Percentiles rank a stretch among this genome's conserved stretches.
Evolutionary conservation across 2,329 filamentous ascomycete species (phyloP).

Genomic region (Xylariaceae sp.): DNA sequence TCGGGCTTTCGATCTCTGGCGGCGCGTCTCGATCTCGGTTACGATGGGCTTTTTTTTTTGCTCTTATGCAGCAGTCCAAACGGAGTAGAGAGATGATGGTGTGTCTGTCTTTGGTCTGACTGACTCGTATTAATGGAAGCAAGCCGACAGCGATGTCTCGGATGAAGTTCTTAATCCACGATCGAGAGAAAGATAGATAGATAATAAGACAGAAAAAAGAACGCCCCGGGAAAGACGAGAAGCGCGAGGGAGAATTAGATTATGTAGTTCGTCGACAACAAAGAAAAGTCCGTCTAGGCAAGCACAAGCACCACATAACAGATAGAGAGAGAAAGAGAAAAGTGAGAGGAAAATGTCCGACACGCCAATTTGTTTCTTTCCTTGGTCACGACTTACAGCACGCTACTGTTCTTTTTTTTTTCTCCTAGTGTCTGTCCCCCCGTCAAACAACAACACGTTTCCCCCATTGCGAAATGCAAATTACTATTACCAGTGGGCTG

Average conservation of each 20-base stretch:
- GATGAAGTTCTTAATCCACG: no score
- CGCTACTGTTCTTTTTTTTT: background rate
- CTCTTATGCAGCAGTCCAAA: background rate
- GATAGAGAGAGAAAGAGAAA: no score
- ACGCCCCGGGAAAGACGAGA: background rate
- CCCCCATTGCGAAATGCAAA: background rate
- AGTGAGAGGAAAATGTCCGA: background rate
- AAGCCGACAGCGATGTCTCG: background rate
- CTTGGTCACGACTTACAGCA: background rate
- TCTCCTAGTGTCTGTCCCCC: background rate
- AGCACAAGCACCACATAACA: background rate
- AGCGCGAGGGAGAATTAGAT: background rate
- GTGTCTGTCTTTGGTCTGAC: background rate
- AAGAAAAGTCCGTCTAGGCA: background rate
- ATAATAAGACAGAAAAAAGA: background rate
- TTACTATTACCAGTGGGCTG: background rate
- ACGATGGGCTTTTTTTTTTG: background rate
- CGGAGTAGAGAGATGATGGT: background rate
- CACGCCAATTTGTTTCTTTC: background rate
- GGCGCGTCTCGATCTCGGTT: background rate
- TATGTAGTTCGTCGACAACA: background rate
- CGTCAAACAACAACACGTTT: background rate
- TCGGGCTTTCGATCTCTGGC: slow-evolving; percentile 2
- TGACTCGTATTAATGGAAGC: background rate
- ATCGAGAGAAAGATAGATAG: background rate